A percentile compares a stretch with the other conserved stretches of the same genome.
These are phyloP conservation scores for Hibiscus syriacus DNA, from an alignment of 345 rosid genomes.

Conservation along the genomic window DNA sequence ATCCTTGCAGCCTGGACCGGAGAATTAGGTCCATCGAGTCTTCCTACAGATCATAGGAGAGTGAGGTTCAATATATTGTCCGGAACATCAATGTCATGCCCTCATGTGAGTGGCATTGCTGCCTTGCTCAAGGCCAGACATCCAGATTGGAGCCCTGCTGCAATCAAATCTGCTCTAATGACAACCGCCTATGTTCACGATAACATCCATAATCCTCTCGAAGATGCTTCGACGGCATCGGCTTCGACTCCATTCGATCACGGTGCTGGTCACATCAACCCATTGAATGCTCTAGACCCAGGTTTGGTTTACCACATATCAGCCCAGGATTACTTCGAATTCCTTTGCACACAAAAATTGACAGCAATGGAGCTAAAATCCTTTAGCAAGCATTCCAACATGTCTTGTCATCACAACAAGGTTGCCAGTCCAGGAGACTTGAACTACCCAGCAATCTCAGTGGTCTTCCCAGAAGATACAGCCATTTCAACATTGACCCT, in stretches of 20 bases:
- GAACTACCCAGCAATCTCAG: conserved; percentile 89
- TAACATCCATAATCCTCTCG: conserved; percentile 44
- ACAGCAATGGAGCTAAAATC: conserved; percentile 52
- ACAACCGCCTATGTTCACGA: conserved; percentile 94
- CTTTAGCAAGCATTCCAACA: conserved; percentile 59
- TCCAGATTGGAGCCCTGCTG: conserved; percentile 92
- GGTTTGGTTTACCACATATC: conserved; percentile 77
- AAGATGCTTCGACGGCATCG: conserved; percentile 46
- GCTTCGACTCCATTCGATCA: conserved; percentile 67
- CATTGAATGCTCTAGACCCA: conserved; percentile 68
- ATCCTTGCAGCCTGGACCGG: conserved; percentile 77
- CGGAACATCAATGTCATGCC: conserved; percentile 95
- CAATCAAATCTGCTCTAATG: conserved; percentile 88
- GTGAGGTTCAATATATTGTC: conserved; percentile 78
- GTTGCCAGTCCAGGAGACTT: conserved; percentile 55
- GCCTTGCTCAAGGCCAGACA: conserved; percentile 82
- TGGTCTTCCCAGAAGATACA: conserved; percentile 46
- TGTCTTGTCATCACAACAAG: conserved; percentile 51
- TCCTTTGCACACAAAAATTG: conserved; percentile 73
- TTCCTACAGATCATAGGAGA: conserved; percentile 56
- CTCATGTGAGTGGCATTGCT: conserved; percentile 90
- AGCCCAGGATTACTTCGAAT: conserved; percentile 72
- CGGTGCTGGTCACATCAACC: conserved; percentile 88
- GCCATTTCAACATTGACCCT: conserved; percentile 31
- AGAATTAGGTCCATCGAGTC: conserved; percentile 64